A percentile compares a stretch with the other conserved stretches of the same genome.
Evolutionary conservation across 371 early-diverging fungal species (phyloP).

Genomic region (Globomyces sp.): DNA sequence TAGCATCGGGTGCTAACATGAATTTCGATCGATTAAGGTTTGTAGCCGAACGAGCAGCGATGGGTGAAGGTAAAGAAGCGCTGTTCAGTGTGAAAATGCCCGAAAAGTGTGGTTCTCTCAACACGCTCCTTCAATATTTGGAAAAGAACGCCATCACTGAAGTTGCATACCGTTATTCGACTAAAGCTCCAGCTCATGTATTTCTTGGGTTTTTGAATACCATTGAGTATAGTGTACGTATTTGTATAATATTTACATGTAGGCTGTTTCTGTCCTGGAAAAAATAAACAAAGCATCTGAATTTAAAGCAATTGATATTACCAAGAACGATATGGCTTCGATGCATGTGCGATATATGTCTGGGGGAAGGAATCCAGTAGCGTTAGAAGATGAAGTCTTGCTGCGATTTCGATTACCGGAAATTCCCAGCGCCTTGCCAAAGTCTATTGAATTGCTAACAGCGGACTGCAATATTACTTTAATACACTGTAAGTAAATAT

Average conservation of each 20-base stretch:
- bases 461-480: constrained; percentile 81
- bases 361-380: constrained; percentile 64
- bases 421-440: constrained; percentile 81
- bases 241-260: constrained; percentile 57
- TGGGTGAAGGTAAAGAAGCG: constrained; percentile 85
- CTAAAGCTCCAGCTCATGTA: constrained; percentile 71
- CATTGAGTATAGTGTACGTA: constrained; percentile 47
- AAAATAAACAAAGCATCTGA: constrained; percentile 64
- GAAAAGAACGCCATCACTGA: constrained; percentile 67
- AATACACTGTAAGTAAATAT: constrained; percentile 75
- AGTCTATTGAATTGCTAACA: constrained; percentile 69
- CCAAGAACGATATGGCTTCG: constrained; percentile 92
- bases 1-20: constrained; percentile 93
- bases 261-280: constrained; percentile 63
- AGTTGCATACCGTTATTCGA: constrained; percentile 85
- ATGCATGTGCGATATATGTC: constrained; percentile 86
- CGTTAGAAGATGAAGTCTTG: constrained; percentile 72
- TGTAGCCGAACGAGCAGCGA: constrained; percentile 85
- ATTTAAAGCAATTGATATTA: constrained; percentile 61
- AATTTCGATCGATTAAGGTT: constrained; percentile 86
- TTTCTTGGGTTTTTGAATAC: constrained; percentile 85
- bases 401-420: constrained; percentile 91
- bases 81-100: constrained; percentile 81
- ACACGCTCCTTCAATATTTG: constrained; percentile 42
- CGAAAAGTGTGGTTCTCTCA: constrained; percentile 80